Evolutionary conservation across 805 yeast species (phyloP).

Genomic region (Kodamaea kaohsiungensis): DNA sequence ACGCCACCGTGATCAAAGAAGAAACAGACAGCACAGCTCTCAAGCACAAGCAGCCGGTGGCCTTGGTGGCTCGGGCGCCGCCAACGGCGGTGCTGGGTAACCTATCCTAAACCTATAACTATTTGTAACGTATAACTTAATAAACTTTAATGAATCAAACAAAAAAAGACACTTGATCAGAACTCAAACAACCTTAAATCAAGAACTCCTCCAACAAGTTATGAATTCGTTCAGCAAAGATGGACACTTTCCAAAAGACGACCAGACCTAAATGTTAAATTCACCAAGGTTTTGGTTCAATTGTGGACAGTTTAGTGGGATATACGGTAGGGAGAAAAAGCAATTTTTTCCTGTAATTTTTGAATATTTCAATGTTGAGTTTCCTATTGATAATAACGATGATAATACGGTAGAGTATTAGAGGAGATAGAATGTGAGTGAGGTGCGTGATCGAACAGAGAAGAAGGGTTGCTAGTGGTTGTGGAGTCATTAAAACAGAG

Average conservation of each 20-base stretch:
- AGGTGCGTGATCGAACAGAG: neutral
- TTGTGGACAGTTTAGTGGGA: slow-evolving; percentile 3
- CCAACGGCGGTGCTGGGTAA: slow-evolving; percentile 6
- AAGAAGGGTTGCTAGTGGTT: neutral
- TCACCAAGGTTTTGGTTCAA: neutral
- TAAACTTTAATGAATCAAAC: no score
- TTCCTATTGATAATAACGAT: neutral
- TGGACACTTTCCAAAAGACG: neutral
- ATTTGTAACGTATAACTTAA: no score
- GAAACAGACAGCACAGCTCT: slow-evolving; percentile 37
- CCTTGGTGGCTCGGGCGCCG: slow-evolving; percentile 12
- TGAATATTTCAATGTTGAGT: neutral
- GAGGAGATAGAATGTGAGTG: neutral
- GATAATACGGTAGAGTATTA: neutral
- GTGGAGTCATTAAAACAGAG: neutral
- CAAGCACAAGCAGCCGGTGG: slow-evolving; percentile 19
- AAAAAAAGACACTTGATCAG: no score
- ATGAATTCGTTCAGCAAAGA: neutral
- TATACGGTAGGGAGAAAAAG: neutral
- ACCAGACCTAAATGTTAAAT: neutral
- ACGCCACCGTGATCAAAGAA: slow-evolving; percentile 48
- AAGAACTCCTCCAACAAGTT: no score
- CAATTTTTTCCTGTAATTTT: neutral
- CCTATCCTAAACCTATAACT: no score
- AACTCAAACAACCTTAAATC: no score